Evolutionary conservation across 768 basidiomycete species (phyloP).

Genomic region (Paxillus rubicundulus): DNA sequence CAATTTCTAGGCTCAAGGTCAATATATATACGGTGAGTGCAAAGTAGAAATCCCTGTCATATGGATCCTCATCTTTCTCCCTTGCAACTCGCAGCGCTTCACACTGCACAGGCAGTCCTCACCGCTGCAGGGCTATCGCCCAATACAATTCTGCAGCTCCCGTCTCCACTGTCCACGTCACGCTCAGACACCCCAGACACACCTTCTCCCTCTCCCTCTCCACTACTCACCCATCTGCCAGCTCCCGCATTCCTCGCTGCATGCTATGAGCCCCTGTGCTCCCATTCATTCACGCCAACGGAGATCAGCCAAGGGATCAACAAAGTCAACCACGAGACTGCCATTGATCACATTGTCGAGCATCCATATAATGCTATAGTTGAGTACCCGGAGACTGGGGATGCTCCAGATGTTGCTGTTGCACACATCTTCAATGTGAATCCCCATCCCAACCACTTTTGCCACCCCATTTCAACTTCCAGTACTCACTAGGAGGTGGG

Average conservation of each 20-base stretch:
- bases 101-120: no score
- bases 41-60: no score
- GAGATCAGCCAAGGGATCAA: neutral
- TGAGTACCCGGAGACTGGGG: constrained; percentile 3
- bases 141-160: no score
- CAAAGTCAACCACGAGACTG: neutral
- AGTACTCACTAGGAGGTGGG: constrained; percentile 1
- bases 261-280: neutral
- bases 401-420: neutral
- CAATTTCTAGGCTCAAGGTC: no score
- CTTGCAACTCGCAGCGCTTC: no score
- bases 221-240: neutral
- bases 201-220: neutral
- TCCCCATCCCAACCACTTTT: neutral
- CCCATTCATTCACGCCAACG: neutral
- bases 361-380: neutral
- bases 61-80: no score
- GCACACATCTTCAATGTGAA: neutral
- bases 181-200: no score
- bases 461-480: neutral
- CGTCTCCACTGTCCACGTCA: no score
- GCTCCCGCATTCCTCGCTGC: neutral
- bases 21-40: no score
- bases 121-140: no score
- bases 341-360: neutral